Conservation (phyloP, 177 flowering plant species). For the Vitis hybrid region DNA sequence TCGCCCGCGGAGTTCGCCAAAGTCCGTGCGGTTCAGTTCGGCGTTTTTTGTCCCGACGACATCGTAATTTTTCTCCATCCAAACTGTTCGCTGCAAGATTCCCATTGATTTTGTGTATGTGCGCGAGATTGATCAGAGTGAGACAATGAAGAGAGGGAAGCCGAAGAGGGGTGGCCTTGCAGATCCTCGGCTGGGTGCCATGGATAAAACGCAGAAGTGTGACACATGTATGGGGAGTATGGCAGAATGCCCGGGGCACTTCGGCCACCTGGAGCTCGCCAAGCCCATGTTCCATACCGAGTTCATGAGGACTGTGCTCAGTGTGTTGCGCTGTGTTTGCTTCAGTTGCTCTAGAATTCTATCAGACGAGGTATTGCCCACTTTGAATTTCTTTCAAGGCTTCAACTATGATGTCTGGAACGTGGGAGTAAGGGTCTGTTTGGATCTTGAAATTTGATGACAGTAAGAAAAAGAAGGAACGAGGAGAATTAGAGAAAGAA, state of each 20-base stretch:
- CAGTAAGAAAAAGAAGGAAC: too few relatives aligned
- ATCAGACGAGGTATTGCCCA: constrained; percentile 71
- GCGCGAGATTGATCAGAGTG: constrained; percentile 83
- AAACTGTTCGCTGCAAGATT: background rate
- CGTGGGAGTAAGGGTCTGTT: too few relatives aligned
- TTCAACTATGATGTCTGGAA: too few relatives aligned
- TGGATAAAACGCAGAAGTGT: constrained; percentile 93
- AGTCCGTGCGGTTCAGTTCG: constrained; percentile 90
- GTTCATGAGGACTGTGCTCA: constrained; percentile 85
- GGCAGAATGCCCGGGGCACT: constrained; percentile 99
- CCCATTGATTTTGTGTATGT: constrained; percentile 11
- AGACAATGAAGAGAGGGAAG: constrained; percentile 94
- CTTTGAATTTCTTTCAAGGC: too few relatives aligned
- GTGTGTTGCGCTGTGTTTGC: constrained; percentile 90
- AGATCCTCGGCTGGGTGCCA: constrained; percentile 88
- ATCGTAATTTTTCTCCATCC: constrained; percentile 52
- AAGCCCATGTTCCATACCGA: constrained; percentile 99
- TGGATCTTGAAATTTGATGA: too few relatives aligned
- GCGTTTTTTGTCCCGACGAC: constrained; percentile 95
- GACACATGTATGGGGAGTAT: constrained; percentile 96
- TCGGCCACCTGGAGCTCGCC: constrained; percentile 97
- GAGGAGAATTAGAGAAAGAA: too few relatives aligned
- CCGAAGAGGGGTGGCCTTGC: constrained; percentile 88
- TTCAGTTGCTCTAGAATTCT: constrained; percentile 96
- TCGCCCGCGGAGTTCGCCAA: constrained; percentile 98